These are phyloP conservation scores for Hansenula lynferdii DNA, from an alignment of 1,139 yeast genomes.

Conservation along the genomic window DNA sequence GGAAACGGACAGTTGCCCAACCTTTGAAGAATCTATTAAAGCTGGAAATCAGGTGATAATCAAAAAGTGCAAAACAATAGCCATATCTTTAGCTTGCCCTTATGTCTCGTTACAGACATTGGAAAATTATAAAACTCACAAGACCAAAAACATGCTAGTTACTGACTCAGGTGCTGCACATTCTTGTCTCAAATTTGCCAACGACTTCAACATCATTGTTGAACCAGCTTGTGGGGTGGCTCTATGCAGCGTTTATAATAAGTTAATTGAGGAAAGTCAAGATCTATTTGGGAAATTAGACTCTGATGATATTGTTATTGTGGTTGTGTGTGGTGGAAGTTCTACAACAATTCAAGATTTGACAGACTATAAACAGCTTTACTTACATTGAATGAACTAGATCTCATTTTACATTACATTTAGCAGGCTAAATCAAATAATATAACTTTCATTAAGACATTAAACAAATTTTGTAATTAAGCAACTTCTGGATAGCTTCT, in stretches of 20 bases:
- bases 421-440: no score
- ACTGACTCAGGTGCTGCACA: conserved; percentile 50
- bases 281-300: conserved; percentile 30
- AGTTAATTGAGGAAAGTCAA: conserved; percentile 31
- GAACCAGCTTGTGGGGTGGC: conserved; percentile 83
- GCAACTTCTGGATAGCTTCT: conserved; percentile 46
- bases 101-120: conserved; percentile 45
- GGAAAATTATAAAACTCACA: conserved; percentile 33
- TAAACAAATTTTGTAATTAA: no score
- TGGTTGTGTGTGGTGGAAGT: conserved; percentile 66
- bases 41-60: conserved; percentile 41
- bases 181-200: conserved; percentile 46
- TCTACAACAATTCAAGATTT: conserved; percentile 35
- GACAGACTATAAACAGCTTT: conserved; percentile 10
- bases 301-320: conserved; percentile 46
- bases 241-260: conserved; percentile 44
- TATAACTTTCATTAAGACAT: no score
- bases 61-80: conserved; percentile 46
- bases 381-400: no score
- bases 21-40: conserved; percentile 42
- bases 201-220: conserved; percentile 44
- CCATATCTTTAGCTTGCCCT: conserved; percentile 59
- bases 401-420: no score
- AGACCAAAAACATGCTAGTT: conserved; percentile 42
- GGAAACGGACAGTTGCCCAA: conserved; percentile 60